phyloP scores from a whole-genome alignment of 495 filamentous ascomycete species.

The Xylaria palmicola region DNA sequence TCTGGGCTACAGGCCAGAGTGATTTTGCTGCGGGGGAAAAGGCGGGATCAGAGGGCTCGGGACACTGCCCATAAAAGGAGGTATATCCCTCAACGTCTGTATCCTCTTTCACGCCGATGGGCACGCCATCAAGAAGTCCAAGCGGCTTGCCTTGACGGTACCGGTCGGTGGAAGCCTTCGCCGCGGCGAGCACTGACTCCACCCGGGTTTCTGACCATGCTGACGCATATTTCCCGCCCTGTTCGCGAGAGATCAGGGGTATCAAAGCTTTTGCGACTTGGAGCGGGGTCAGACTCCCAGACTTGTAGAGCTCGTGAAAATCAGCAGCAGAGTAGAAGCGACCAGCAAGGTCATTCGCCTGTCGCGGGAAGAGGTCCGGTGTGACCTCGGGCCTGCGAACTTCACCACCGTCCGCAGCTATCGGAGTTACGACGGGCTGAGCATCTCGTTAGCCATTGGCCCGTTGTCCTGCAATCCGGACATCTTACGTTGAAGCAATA shows the following conservation, averaged over 20 bases:
- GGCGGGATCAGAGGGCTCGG: conserved; percentile 36
- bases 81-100: conserved; percentile 72
- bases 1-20: conserved; percentile 72
- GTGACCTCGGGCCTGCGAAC: conserved; percentile 33
- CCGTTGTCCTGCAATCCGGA: not conserved
- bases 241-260: conserved; percentile 63
- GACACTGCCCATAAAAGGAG: conserved; percentile 54
- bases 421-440: conserved; percentile 76
- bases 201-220: conserved; percentile 62
- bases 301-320: conserved; percentile 70
- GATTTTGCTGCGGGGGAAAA: conserved; percentile 34
- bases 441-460: not conserved
- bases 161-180: conserved; percentile 66
- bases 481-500: conserved; percentile 56
- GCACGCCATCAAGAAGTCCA: conserved; percentile 77
- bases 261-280: conserved; percentile 69
- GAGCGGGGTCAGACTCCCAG: conserved; percentile 66
- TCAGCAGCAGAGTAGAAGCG: conserved; percentile 71
- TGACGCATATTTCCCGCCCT: conserved; percentile 58
- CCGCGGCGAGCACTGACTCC: conserved; percentile 63
- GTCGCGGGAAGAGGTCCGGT: conserved; percentile 33
- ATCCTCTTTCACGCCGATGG: conserved; percentile 87
- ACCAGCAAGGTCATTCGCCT: conserved; percentile 36
- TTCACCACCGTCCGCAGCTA: conserved; percentile 32
- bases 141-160: conserved; percentile 64